Percentiles rank a stretch among this genome's conserved stretches.
Evolutionary conservation across 1,139 yeast genomes (phyloP).

Genomic region (Trichomonascaceae sp.): DNA sequence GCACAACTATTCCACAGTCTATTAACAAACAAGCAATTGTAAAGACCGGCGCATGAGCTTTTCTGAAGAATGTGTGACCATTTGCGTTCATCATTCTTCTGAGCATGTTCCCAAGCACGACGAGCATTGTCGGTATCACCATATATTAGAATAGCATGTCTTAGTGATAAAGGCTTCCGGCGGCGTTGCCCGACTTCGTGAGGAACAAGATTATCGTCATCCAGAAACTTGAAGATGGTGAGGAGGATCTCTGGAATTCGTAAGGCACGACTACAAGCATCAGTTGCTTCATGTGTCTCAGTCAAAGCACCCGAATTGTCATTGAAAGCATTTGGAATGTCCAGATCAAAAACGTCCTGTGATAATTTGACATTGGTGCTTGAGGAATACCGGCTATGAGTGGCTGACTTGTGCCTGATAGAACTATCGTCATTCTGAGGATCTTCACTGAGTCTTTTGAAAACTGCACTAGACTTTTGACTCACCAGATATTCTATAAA

Average conservation of each 20-base stretch:
- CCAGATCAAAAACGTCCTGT: slow-evolving; percentile 6
- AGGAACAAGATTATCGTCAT: slow-evolving; percentile 46
- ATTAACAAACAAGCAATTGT: slow-evolving; percentile 63
- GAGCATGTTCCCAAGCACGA: slow-evolving; percentile 42
- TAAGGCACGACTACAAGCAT: slow-evolving; percentile 45
- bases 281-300: background rate
- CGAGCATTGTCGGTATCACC: slow-evolving; percentile 51
- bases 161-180: slow-evolving; percentile 59
- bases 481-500: slow-evolving; percentile 8
- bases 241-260: slow-evolving; percentile 70
- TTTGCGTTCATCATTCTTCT: slow-evolving; percentile 16
- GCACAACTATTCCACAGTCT: slow-evolving; percentile 58
- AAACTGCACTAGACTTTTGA: slow-evolving; percentile 5
- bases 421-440: background rate
- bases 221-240: slow-evolving; percentile 55
- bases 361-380: slow-evolving; percentile 1
- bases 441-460: slow-evolving; percentile 1
- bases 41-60: slow-evolving; percentile 33
- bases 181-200: slow-evolving; percentile 53
- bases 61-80: slow-evolving; percentile 5
- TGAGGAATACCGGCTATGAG: background rate
- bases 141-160: slow-evolving; percentile 54
- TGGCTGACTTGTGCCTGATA: background rate
- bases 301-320: background rate
- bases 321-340: slow-evolving; percentile 4